Percentiles rank a stretch among this genome's conserved stretches.
Conservation (phyloP, 169 alveolate species). For the Cryptosporidium sp. region DNA sequence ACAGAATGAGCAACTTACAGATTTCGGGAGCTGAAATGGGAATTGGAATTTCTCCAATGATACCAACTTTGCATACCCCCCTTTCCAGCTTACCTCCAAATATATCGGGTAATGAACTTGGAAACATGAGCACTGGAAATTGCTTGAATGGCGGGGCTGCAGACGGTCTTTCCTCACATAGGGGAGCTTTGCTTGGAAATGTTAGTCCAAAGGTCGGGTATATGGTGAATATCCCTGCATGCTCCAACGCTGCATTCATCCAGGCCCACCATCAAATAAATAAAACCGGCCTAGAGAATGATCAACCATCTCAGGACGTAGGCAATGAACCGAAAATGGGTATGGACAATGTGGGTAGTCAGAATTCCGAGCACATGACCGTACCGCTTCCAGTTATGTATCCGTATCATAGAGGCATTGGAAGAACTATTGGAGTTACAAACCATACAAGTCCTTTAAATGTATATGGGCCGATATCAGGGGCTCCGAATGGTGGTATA, state of each 20-base stretch:
- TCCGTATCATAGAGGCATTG: not conserved
- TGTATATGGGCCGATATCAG: conserved; percentile 2
- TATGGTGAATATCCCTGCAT: not conserved
- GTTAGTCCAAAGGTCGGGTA: not conserved
- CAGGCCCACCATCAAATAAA: not conserved
- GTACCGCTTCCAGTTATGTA: conserved; percentile 6
- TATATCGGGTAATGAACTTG: not conserved
- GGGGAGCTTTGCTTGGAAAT: not conserved
- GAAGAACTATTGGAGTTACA: conserved; percentile 12
- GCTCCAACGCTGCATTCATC: not conserved
- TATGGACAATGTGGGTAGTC: not conserved
- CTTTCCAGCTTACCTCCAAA: not conserved
- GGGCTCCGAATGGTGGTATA: conserved; percentile 15
- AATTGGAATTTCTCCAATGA: not conserved
- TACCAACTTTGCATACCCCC: not conserved
- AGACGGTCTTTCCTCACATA: not conserved
- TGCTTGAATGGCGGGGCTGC: too few species aligned
- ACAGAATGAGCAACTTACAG: not conserved
- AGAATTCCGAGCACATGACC: not conserved
- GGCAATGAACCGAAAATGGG: not conserved
- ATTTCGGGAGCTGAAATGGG: not conserved
- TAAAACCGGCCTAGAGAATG: not conserved
- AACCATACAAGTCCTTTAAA: not conserved
- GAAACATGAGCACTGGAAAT: not conserved
- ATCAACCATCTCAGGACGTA: not conserved